Percentiles rank a stretch among this genome's conserved stretches.
phyloP scores from a whole-genome alignment of 345 rosid genomes.

The Syzygium aromaticum region DNA sequence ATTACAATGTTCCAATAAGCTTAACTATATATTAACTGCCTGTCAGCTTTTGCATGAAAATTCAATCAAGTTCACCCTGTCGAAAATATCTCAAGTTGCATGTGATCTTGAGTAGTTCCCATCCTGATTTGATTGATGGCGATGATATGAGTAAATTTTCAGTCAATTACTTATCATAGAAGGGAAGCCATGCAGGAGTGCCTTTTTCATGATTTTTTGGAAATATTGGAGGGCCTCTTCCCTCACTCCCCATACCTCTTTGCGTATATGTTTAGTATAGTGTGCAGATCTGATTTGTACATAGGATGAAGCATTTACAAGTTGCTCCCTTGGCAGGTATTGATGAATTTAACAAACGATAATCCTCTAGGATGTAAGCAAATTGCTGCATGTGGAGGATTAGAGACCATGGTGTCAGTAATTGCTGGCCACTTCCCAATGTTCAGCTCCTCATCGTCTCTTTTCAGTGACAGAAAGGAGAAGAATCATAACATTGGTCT shows the following conservation, averaged over 20 bases:
- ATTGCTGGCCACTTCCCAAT: conserved; percentile 75
- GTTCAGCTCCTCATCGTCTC: conserved; percentile 38
- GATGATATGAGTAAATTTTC: neutral
- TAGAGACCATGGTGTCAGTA: conserved; percentile 69
- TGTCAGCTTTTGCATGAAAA: neutral
- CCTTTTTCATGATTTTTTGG: neutral
- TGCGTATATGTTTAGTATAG: neutral
- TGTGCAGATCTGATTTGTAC: neutral
- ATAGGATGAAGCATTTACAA: neutral
- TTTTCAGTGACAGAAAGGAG: conserved; percentile 20
- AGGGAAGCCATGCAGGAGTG: neutral
- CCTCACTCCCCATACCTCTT: neutral
- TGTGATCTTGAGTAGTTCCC: neutral
- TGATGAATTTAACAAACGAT: conserved; percentile 92
- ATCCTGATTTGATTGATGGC: neutral
- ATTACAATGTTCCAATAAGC: neutral
- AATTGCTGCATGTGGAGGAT: conserved; percentile 75
- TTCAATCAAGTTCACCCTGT: neutral
- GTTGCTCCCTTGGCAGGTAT: conserved; percentile 40
- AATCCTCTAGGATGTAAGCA: conserved; percentile 77
- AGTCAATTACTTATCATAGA: neutral
- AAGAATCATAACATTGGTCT: conserved; percentile 11
- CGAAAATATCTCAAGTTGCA: neutral
- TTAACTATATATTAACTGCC: neutral
- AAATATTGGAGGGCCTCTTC: neutral